Percentiles rank a stretch among this genome's conserved stretches.
Conservation (phyloP, 805 yeast species). For the Barnettozyma populi region DNA sequence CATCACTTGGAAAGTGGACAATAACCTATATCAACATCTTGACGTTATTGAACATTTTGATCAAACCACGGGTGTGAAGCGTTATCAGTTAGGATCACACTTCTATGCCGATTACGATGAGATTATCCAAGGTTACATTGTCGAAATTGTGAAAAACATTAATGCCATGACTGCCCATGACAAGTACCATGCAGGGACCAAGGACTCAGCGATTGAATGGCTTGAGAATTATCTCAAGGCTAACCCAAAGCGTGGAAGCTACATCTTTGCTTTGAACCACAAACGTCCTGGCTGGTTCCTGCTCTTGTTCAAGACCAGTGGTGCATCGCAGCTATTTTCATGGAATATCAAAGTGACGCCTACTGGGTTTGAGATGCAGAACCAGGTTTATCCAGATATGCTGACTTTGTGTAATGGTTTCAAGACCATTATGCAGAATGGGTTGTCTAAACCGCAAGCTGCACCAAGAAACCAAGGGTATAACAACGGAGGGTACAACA, state of each 20-base stretch:
- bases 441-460: not conserved
- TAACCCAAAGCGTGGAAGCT: constrained; percentile 83
- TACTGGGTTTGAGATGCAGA: constrained; percentile 75
- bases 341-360: constrained; percentile 93
- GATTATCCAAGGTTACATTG: constrained; percentile 80
- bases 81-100: constrained; percentile 45
- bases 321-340: constrained; percentile 59
- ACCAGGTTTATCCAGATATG: constrained; percentile 85
- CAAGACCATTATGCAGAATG: constrained; percentile 51
- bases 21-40: constrained; percentile 84
- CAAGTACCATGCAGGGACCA: constrained; percentile 78
- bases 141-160: constrained; percentile 75
- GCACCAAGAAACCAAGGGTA: constrained; percentile 1
- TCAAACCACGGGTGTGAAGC: constrained; percentile 28
- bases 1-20: constrained; percentile 94
- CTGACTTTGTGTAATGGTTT: constrained; percentile 89
- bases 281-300: constrained; percentile 92
- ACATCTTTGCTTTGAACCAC: constrained; percentile 86
- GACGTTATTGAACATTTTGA: constrained; percentile 64
- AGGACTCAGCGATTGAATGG: constrained; percentile 78
- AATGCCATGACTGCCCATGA: constrained; percentile 83
- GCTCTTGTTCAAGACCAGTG: constrained; percentile 78
- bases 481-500: not conserved
- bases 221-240: constrained; percentile 86
- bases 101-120: constrained; percentile 77